phyloP scores from a whole-genome alignment of 1,284 basidiomycete genomes.

The Xanthoconium separans region DNA sequence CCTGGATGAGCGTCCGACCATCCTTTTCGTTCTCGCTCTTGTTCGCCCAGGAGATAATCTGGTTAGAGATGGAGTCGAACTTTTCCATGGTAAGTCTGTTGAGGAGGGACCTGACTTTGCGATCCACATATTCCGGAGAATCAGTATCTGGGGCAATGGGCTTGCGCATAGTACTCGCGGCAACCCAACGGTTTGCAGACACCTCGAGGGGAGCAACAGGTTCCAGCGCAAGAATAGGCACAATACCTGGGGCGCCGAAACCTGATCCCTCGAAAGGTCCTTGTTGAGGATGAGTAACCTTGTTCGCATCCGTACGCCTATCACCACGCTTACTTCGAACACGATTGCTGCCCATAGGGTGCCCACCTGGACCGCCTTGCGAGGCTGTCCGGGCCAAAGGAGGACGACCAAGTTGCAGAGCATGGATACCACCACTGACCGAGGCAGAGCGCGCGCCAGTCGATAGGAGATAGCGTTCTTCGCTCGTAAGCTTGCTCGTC shows the following conservation, averaged over 20 bases:
- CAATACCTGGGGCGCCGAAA: slow-evolving; percentile 20
- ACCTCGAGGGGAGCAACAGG: slow-evolving; percentile 75
- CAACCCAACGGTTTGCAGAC: slow-evolving; percentile 30
- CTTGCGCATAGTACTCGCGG: too few relatives aligned
- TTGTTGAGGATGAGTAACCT: slow-evolving; percentile 29
- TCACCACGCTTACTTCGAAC: slow-evolving; percentile 74
- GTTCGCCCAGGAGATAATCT: slow-evolving; percentile 95
- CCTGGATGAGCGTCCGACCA: slow-evolving; percentile 91
- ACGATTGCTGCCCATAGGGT: slow-evolving; percentile 53
- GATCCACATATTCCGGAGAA: too few relatives aligned
- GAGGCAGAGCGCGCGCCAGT: slow-evolving; percentile 46
- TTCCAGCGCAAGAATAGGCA: slow-evolving; percentile 38
- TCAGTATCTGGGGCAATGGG: too few relatives aligned
- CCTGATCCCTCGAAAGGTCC: slow-evolving; percentile 30
- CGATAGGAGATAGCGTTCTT: slow-evolving; percentile 66
- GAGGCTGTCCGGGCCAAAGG: slow-evolving; percentile 75
- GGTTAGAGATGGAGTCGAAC: slow-evolving; percentile 92
- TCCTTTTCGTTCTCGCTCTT: slow-evolving; percentile 91
- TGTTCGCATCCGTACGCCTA: slow-evolving; percentile 52
- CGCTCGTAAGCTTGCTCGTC: slow-evolving; percentile 61
- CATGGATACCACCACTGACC: slow-evolving; percentile 40
- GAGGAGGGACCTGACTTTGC: slow-evolving; percentile 45
- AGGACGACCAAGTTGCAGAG: slow-evolving; percentile 49
- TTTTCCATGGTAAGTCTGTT: slow-evolving; percentile 98
- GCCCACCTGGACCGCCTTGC: slow-evolving; percentile 61